These are phyloP conservation scores for Penicillium psychrosexuale DNA, from an alignment of 2,329 filamentous ascomycete genomes.

Conservation along the genomic window DNA sequence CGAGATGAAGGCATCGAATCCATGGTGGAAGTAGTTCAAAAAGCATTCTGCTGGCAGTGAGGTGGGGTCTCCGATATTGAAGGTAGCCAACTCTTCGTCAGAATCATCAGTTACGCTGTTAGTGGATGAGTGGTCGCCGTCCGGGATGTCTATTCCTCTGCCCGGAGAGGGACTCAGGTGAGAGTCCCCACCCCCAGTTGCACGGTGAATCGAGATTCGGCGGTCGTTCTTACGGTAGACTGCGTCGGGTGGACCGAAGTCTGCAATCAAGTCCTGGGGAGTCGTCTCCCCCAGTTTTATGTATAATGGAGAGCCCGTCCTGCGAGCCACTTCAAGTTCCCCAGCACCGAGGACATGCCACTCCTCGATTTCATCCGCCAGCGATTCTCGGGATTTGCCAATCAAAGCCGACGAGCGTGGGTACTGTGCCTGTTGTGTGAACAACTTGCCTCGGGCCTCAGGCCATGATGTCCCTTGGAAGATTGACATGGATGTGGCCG, in stretches of 20 bases:
- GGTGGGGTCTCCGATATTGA: slow-evolving; percentile 59
- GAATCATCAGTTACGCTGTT: slow-evolving; percentile 69
- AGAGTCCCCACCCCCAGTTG: slow-evolving; percentile 31
- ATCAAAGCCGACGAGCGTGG: slow-evolving; percentile 68
- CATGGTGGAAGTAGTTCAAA: slow-evolving; percentile 96
- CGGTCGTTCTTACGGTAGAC: slow-evolving; percentile 91
- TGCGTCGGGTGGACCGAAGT: slow-evolving; percentile 87
- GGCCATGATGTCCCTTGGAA: slow-evolving; percentile 91
- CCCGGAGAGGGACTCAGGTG: slow-evolving; percentile 37
- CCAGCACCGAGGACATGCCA: slow-evolving; percentile 76
- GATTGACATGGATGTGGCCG: slow-evolving; percentile 82
- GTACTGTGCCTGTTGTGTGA: slow-evolving; percentile 69
- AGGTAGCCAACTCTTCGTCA: slow-evolving; percentile 55
- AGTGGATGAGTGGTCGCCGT: slow-evolving; percentile 72
- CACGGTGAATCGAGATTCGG: slow-evolving; percentile 74
- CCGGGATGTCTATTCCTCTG: slow-evolving; percentile 48
- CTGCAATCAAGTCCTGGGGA: slow-evolving; percentile 84
- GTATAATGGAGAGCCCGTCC: slow-evolving; percentile 64
- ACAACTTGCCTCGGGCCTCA: slow-evolving; percentile 72
- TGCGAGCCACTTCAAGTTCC: slow-evolving; percentile 71
- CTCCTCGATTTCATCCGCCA: slow-evolving; percentile 85
- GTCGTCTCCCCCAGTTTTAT: slow-evolving; percentile 82
- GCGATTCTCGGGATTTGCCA: slow-evolving; percentile 69
- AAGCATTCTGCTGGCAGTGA: slow-evolving; percentile 62
- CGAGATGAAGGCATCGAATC: slow-evolving; percentile 91